Evolutionary conservation across 441 rosid genomes (phyloP).

Genomic region (Eruca vesicaria): DNA sequence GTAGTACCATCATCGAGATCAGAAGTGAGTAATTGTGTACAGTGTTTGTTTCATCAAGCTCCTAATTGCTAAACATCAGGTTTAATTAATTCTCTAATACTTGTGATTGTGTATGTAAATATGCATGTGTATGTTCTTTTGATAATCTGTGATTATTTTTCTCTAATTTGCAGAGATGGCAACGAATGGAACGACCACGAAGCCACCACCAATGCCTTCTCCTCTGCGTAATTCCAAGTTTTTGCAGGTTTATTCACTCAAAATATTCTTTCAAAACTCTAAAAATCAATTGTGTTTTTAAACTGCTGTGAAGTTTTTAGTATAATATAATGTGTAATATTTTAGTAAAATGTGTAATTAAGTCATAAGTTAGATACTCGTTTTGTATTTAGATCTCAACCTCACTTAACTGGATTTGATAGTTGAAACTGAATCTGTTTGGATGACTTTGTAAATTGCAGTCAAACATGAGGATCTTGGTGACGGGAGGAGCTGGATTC

Average conservation of each 20-base stretch:
- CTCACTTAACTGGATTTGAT: neutral
- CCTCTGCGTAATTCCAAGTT: conserved; percentile 91
- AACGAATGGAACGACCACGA: conserved; percentile 37
- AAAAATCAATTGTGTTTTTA: neutral
- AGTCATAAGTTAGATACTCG: neutral
- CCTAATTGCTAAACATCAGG: conserved; percentile 5
- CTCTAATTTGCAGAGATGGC: conserved; percentile 62
- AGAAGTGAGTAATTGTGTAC: conserved; percentile 16
- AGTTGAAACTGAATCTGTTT: neutral
- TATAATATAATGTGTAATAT: neutral
- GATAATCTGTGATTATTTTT: neutral
- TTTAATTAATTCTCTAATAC: neutral
- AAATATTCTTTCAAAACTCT: neutral
- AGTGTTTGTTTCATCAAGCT: conserved; percentile 13
- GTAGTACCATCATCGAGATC: conserved; percentile 28
- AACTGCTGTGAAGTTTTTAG: neutral
- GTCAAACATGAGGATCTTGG: conserved; percentile 96
- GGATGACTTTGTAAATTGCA: conserved; percentile 32
- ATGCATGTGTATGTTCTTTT: conserved; percentile 1
- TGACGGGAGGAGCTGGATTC: conserved; percentile 98
- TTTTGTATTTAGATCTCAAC: neutral
- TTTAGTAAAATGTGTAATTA: neutral
- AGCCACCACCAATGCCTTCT: conserved; percentile 85
- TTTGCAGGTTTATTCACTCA: conserved; percentile 59
- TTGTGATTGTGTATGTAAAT: neutral